phyloP scores from a whole-genome alignment of 106 monocot genomes.

The Acorus calamus region DNA sequence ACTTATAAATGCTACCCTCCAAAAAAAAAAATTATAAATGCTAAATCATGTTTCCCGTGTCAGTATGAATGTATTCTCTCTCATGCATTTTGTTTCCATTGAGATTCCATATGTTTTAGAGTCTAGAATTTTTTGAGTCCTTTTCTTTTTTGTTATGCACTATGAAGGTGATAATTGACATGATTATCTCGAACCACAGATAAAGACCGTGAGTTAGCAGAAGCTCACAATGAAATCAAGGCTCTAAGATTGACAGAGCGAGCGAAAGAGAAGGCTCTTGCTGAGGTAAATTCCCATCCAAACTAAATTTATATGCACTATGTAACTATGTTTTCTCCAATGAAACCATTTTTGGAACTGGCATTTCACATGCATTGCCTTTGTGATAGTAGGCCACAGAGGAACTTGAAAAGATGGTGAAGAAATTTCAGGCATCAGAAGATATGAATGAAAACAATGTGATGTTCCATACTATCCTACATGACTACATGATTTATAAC shows the following conservation, averaged over 20 bases:
- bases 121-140: no score
- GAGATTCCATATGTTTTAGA: no score
- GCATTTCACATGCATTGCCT: background rate
- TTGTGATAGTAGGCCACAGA: slow-evolving; percentile 42
- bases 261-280: slow-evolving; percentile 77
- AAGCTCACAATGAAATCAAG: slow-evolving; percentile 63
- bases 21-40: no score
- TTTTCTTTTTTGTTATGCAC: background rate
- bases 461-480: no score
- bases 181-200: slow-evolving; percentile 23
- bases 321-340: no score
- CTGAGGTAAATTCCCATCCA: slow-evolving; percentile 28
- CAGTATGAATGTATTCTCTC: no score
- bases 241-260: slow-evolving; percentile 54
- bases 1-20: no score
- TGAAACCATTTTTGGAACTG: background rate
- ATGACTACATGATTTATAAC: no score
- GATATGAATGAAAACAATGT: slow-evolving; percentile 62
- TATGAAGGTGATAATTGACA: background rate
- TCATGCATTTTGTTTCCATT: no score
- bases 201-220: slow-evolving; percentile 60
- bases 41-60: no score
- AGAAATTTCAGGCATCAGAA: slow-evolving; percentile 62
- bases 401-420: slow-evolving; percentile 54
- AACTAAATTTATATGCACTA: no score